Conservation (phyloP, 2,329 filamentous ascomycete species). For the Monilinia laxa region DNA sequence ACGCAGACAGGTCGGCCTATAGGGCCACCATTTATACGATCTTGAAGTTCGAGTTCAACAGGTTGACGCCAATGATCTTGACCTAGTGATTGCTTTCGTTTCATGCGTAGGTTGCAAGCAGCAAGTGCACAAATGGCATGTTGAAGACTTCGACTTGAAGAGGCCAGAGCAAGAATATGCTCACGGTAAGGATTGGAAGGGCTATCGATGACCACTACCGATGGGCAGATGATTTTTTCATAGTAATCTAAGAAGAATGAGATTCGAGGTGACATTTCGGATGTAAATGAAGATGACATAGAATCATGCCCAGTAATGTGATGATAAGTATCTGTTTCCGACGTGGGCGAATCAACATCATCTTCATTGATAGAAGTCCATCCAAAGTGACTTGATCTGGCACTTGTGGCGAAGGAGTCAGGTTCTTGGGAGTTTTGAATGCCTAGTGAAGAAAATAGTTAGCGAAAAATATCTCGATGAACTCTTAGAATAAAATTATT, state of each 20-base stretch:
- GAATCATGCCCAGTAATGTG: conserved; percentile 42
- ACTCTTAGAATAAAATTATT: conserved; percentile 32
- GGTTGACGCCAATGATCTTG: conserved; percentile 51
- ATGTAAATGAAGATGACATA: conserved; percentile 54
- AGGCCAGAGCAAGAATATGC: conserved; percentile 76
- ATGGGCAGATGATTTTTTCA: conserved; percentile 85
- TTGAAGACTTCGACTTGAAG: conserved; percentile 77
- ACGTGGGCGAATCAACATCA: conserved; percentile 37
- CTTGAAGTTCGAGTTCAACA: conserved; percentile 38
- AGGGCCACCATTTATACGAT: conserved; percentile 35
- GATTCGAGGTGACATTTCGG: conserved; percentile 71
- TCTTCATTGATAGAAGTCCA: conserved; percentile 41
- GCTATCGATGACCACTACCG: conserved; percentile 87
- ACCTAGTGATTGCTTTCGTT: conserved; percentile 63
- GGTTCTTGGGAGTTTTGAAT: conserved; percentile 33
- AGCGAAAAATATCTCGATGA: conserved; percentile 15
- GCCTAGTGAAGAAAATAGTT: conserved; percentile 28
- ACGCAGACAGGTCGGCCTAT: conserved; percentile 28
- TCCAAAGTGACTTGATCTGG: conserved; percentile 39
- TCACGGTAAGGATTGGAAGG: conserved; percentile 82
- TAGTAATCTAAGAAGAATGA: conserved; percentile 92
- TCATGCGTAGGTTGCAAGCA: conserved; percentile 88
- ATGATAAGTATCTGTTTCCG: conserved; percentile 38
- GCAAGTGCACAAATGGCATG: conserved; percentile 89
- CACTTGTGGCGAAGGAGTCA: conserved; percentile 38